Evolutionary conservation across 208 protist species (phyloP).

Genomic region (Angomonas deanei): DNA sequence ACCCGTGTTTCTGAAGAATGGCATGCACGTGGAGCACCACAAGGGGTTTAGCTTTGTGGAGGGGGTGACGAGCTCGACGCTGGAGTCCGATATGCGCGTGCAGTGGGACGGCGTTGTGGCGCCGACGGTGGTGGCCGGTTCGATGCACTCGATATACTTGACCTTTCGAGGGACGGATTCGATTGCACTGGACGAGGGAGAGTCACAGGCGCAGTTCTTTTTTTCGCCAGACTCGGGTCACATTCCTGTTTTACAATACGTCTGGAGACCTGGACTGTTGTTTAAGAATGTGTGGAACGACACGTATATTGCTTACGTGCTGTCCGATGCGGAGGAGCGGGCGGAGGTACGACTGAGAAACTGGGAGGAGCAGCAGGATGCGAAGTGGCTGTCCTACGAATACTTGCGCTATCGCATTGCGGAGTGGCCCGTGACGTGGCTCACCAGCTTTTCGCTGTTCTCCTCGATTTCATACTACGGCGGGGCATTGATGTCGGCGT

Average conservation of each 20-base stretch:
- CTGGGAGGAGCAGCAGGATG: constrained; percentile 18
- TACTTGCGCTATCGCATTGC: constrained; percentile 27
- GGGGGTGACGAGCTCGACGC: constrained; percentile 38
- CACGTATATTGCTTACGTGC: constrained; percentile 54
- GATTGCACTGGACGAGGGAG: constrained; percentile 47
- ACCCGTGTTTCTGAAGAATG: constrained; percentile 11
- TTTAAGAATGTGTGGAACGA: constrained; percentile 38
- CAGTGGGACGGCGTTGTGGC: constrained; percentile 21
- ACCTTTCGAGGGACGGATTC: constrained; percentile 39
- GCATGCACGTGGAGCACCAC: constrained; percentile 26
- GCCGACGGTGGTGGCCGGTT: constrained; percentile 56
- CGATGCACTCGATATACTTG: constrained; percentile 60
- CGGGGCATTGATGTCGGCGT: constrained; percentile 24
- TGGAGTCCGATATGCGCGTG: constrained; percentile 50
- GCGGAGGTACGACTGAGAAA: constrained; percentile 27
- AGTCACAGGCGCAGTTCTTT: constrained; percentile 70
- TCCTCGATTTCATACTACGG: constrained; percentile 38
- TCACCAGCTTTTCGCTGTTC: constrained; percentile 53
- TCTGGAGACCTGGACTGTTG: constrained; percentile 64
- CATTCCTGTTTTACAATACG: constrained; percentile 38
- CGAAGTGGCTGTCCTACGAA: constrained; percentile 7
- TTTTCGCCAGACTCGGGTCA: constrained; percentile 40
- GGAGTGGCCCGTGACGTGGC: constrained; percentile 50
- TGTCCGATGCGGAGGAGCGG: constrained; percentile 27
- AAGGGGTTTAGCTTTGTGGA: constrained; percentile 39